These are phyloP conservation scores for Aphelidium insulamus DNA, from an alignment of 371 early-diverging fungal species.

Conservation along the genomic window DNA sequence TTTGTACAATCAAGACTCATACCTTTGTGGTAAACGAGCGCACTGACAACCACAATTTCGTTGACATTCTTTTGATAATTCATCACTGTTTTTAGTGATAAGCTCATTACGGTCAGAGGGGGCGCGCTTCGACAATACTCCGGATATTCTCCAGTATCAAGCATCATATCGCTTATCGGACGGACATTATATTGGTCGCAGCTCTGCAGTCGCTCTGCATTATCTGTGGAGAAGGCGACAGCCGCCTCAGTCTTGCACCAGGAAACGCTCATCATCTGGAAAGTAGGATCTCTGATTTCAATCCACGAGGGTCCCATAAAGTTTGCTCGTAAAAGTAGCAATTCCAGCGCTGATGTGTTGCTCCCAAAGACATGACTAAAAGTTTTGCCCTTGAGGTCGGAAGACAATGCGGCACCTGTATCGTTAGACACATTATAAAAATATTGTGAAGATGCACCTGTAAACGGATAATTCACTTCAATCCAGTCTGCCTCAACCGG, in stretches of 20 bases:
- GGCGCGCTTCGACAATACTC: constrained; percentile 25
- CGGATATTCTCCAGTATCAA: background rate
- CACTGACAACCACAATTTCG: constrained; percentile 60
- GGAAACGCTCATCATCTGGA: constrained; percentile 22
- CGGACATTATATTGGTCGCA: constrained; percentile 45
- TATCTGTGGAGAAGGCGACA: too few species aligned
- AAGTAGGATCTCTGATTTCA: constrained; percentile 22
- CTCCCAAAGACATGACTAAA: constrained; percentile 78
- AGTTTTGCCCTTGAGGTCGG: constrained; percentile 41
- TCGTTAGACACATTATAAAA: background rate
- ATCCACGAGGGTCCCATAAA: constrained; percentile 97
- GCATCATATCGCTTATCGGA: constrained; percentile 25
- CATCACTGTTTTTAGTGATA: constrained; percentile 56
- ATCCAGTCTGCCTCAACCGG: constrained; percentile 64
- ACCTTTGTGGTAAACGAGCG: constrained; percentile 30
- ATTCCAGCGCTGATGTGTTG: constrained; percentile 70
- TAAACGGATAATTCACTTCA: constrained; percentile 59
- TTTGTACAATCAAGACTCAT: constrained; percentile 4
- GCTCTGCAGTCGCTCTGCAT: too few species aligned
- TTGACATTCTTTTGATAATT: constrained; percentile 55
- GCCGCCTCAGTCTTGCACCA: constrained; percentile 69
- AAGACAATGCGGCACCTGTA: constrained; percentile 41
- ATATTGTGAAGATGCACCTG: constrained; percentile 12
- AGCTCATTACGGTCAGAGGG: constrained; percentile 59
- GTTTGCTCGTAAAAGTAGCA: constrained; percentile 70